phyloP scores from a whole-genome alignment of 2,329 filamentous ascomycete genomes.

The Xylariaceae sp. region DNA sequence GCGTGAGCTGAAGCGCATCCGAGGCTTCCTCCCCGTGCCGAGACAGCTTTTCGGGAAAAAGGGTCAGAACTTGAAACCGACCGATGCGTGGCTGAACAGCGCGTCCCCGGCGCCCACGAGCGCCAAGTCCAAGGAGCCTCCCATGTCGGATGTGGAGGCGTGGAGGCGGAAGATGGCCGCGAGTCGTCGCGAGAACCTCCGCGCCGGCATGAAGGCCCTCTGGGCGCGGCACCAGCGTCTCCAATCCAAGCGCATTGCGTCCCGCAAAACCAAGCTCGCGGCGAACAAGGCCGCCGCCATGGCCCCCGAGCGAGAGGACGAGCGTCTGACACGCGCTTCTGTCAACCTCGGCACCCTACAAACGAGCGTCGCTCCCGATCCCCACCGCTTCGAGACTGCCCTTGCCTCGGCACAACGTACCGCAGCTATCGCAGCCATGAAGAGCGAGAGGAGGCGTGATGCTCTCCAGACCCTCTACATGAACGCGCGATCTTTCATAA shows the following conservation, averaged over 20 bases:
- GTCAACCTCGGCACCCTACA: constrained; percentile 49
- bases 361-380: constrained; percentile 54
- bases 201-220: constrained; percentile 64
- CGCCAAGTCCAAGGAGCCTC: constrained; percentile 31
- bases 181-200: constrained; percentile 64
- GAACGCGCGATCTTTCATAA: constrained; percentile 81
- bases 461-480: constrained; percentile 84
- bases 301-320: constrained; percentile 68
- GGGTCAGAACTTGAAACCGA: constrained; percentile 55
- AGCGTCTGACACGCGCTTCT: constrained; percentile 66
- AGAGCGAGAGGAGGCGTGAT: constrained; percentile 58
- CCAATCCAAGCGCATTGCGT: constrained; percentile 31
- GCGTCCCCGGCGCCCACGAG: constrained; percentile 51
- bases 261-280: constrained; percentile 43
- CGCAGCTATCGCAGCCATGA: constrained; percentile 40
- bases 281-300: constrained; percentile 44
- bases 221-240: constrained; percentile 55
- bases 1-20: constrained; percentile 46
- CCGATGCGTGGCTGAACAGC: constrained; percentile 52
- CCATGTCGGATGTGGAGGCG: constrained; percentile 36
- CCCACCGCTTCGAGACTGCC: constrained; percentile 53
- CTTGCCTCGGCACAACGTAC: constrained; percentile 37
- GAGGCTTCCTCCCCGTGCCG: constrained; percentile 78
- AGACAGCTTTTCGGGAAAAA: constrained; percentile 66
- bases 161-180: constrained; percentile 74